These are phyloP conservation scores for Rhodosporidiobolus odoratus DNA, from an alignment of 768 basidiomycete species.

Conservation along the genomic window DNA sequence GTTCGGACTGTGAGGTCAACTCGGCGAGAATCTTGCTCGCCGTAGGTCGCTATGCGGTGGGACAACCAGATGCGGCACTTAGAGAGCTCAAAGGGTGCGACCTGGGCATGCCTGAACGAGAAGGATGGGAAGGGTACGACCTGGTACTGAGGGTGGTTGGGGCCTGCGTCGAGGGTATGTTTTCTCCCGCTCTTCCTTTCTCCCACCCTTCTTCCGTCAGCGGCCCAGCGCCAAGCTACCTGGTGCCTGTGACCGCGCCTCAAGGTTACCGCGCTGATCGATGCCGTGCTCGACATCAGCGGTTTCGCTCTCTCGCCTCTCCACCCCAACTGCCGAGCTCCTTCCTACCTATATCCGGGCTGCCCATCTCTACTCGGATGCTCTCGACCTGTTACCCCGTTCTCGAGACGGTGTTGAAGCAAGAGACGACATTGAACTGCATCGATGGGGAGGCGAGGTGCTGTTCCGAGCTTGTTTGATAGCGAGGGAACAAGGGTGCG, in stretches of 20 bases:
- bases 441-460: not conserved
- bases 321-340: not conserved
- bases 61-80: not conserved
- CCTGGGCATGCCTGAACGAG: not conserved
- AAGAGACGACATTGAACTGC: not conserved
- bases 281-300: not conserved
- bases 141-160: constrained; percentile 20
- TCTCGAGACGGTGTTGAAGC: not conserved
- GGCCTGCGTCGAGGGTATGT: constrained; percentile 19
- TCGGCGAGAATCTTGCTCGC: constrained; percentile 15
- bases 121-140: constrained; percentile 14
- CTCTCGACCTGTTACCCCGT: not conserved
- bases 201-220: not conserved
- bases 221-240: not conserved
- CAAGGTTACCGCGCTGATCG: not conserved
- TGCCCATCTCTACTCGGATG: not conserved
- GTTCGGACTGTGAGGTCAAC: not conserved
- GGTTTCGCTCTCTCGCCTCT: not conserved
- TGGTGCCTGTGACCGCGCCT: not conserved
- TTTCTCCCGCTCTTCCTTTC: not conserved
- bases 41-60: constrained; percentile 3
- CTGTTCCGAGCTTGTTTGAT: not conserved
- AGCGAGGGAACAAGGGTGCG: not conserved
- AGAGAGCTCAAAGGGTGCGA: not conserved
- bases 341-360: not conserved